These are phyloP conservation scores for Vigna trinervia DNA, from an alignment of 306 rosid genomes.

Conservation along the genomic window DNA sequence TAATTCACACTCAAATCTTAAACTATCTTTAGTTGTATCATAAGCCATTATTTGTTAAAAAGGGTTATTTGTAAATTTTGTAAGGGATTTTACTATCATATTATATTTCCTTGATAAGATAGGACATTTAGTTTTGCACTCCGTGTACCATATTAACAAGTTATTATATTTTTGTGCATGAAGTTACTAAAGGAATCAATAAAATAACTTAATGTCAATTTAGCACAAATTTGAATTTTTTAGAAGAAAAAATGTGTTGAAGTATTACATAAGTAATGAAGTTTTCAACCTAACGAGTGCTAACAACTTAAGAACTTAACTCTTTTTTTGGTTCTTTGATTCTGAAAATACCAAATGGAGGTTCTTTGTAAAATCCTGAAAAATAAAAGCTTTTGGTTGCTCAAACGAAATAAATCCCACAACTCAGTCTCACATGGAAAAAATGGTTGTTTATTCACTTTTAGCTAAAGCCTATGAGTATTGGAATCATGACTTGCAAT, in stretches of 20 bases:
- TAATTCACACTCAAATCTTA: not conserved
- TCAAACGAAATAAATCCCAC: constrained; percentile 13
- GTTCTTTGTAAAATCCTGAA: constrained; percentile 16
- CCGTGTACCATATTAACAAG: constrained; percentile 12
- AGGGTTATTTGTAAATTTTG: not conserved
- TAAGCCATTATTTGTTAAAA: not conserved
- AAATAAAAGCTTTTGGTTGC: constrained; percentile 26
- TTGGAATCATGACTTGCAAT: constrained; percentile 15
- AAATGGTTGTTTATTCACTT: constrained; percentile 19
- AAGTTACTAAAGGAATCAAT: constrained; percentile 18
- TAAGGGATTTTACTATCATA: not conserved
- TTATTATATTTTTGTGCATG: constrained; percentile 25
- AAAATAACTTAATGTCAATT: not conserved
- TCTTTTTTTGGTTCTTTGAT: not conserved
- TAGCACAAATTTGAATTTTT: constrained; percentile 1
- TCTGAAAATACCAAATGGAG: constrained; percentile 33
- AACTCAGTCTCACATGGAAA: not conserved
- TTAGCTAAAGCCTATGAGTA: constrained; percentile 17
- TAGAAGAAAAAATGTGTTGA: constrained; percentile 7
- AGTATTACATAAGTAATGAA: constrained; percentile 24
- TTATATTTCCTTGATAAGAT: not conserved
- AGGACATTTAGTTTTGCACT: constrained; percentile 15
- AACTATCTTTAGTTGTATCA: not conserved
- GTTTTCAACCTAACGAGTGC: constrained; percentile 13
- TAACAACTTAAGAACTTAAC: not conserved